These are phyloP conservation scores for Phalaenopsis hybrid DNA, from an alignment of 116 monocot genomes.

Conservation along the genomic window DNA sequence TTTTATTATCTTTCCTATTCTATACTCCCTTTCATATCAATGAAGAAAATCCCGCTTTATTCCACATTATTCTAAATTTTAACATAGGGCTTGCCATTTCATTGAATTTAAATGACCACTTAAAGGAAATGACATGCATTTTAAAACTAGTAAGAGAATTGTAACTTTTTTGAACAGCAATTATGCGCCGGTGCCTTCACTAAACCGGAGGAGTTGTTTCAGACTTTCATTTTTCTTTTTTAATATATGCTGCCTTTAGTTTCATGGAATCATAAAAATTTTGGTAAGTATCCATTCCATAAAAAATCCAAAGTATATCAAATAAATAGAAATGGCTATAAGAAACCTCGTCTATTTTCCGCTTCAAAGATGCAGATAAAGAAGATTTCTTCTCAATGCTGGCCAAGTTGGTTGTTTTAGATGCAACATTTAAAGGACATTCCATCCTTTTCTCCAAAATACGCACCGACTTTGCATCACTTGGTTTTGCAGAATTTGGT, in stretches of 20 bases:
- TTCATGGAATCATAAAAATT: background rate
- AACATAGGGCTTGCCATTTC: background rate
- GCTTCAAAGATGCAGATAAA: constrained; percentile 45
- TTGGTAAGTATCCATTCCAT: background rate
- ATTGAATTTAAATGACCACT: background rate
- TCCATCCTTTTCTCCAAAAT: constrained; percentile 21
- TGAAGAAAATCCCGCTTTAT: too few species aligned
- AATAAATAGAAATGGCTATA: background rate
- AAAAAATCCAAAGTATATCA: background rate
- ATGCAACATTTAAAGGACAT: constrained; percentile 10
- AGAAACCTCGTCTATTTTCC: constrained; percentile 58
- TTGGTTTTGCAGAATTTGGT: constrained; percentile 19
- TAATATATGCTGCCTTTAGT: background rate
- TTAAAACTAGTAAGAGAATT: background rate
- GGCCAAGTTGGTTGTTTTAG: constrained; percentile 9
- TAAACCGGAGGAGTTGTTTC: background rate
- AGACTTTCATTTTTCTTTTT: background rate
- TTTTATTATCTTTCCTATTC: too few species aligned
- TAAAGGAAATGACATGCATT: background rate
- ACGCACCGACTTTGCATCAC: constrained; percentile 22
- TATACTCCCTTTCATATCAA: too few species aligned
- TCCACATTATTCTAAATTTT: too few species aligned
- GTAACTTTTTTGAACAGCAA: background rate
- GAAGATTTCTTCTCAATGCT: constrained; percentile 21
- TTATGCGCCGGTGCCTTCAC: too few species aligned